Evolutionary conservation across 257 asterid species (phyloP).

Genomic region (Solanum lycopersicoides): DNA sequence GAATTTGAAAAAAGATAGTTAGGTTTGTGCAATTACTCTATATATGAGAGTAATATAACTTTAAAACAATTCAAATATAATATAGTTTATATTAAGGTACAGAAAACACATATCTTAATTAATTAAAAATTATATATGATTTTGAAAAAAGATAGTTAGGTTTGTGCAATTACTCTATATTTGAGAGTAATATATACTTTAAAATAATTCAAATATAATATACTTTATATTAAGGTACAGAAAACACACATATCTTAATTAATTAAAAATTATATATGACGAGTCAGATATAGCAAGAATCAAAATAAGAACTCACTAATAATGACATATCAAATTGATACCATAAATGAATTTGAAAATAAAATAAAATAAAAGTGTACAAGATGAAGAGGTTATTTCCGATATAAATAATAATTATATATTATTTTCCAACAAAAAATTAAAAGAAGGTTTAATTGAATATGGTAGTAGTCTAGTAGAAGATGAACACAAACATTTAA

Average conservation of each 20-base stretch:
- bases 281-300: neutral
- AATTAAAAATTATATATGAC: neutral
- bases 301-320: too few relatives aligned
- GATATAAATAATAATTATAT: neutral
- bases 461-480: neutral
- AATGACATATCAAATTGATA: too few relatives aligned
- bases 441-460: neutral
- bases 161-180: neutral
- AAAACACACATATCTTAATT: neutral
- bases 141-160: neutral
- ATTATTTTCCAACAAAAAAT: neutral
- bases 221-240: neutral
- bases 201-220: neutral
- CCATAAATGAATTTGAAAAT: too few relatives aligned
- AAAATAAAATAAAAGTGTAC: too few relatives aligned
- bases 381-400: neutral
- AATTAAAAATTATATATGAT: too few relatives aligned
- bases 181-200: neutral
- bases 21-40: too few relatives aligned
- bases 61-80: too few relatives aligned
- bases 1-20: too few relatives aligned
- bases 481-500: constrained; percentile 20
- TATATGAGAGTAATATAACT: too few relatives aligned
- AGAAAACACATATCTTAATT: too few relatives aligned
- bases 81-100: too few relatives aligned